Base-by-base conservation (phyloP, 805 yeast genomes). In the Suhomyces sp. region DNA sequence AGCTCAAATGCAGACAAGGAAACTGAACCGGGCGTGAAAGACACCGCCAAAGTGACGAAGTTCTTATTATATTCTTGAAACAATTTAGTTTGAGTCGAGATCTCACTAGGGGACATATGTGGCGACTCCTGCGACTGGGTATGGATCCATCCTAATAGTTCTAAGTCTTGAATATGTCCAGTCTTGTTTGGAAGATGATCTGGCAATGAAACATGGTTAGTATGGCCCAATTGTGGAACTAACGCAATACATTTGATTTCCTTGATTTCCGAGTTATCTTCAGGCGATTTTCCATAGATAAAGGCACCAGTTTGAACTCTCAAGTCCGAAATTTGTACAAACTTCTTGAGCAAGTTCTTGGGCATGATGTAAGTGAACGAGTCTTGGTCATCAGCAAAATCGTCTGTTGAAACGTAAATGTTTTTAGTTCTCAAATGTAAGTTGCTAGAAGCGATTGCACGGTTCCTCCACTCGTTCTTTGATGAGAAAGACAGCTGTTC, bases 141-240 rank as follows among this genome's bases (percentile, higher is more conserved):
- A 64, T 93, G 97, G n/a, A 94, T 80, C 96, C 97, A 89, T 0
- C 99, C 99, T 15, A 94, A 67, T 4, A 94, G 80, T 61, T 90
- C 92, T 33, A 89, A 66, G 1, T 81, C 87, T 35, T 60, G 53
- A 45, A 71, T 57, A 1, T 56, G 67, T 24, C 60, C 63, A 9
- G 80, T 59, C 7, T 70, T 60, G 4, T 69, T 67, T 1, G 86
- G 83, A 3, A 78, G 57, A 24, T 60, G 53, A 0, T 61, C 59
- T 4, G 93, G 84, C 51, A 90, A 76, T 57, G 87, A 84, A 12
- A 91, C 83, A 3, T 81, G 71, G 53, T 81, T 83, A 25, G 79
- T 72, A 54, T 80, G 84, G 1, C 97, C 97, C 41, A 91, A 73
- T 68, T 94, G 99, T 0, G 98, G 98, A 5, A 89, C 87, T 62